Evolutionary conservation across 2,329 filamentous ascomycete genomes (phyloP), one percentile per base, ranked within the genome.

Genomic region (Pseudogymnoascus sp.): DNA sequence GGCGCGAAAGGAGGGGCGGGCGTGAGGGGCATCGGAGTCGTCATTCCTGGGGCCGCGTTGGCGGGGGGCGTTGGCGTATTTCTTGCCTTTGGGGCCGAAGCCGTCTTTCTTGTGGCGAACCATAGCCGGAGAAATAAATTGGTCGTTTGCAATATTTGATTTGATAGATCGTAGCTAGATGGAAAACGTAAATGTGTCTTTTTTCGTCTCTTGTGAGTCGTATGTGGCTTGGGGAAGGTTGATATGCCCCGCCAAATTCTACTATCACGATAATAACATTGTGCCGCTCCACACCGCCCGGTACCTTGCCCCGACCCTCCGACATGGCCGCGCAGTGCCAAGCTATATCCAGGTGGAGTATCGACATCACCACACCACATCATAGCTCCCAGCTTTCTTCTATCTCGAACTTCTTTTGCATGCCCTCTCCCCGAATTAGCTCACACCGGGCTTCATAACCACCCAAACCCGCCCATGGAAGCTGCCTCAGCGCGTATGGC

Each of bases 71-170:
- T 84, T 82, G 68, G 79, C 78, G 70, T 82, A 83, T 76, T 89
- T 91, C 74, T 91, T 92, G 72, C 90, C 88, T 64, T 67, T 60
- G 4, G 82, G 82, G 62, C 83, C 80, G 72, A 87, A 85, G 69
- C 83, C 83, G 76, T 97, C 92, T 77, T 97, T 97, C 78, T 97
- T 97, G 77, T 97, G 93, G 64, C 93, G 91, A 62, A 97, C 92
- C 92, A 96, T 97, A 12, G 45, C 70, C 9, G n/a, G 5, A 55
- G 5, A 55, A 35, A 55, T 55, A 19, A 30, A 19, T 5, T 16
- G 16, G 5, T 3, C 11, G 28, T 33, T 33, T 19, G 9, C 14
- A 33, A 5, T 55, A 33, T 55, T 55, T 35, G 16, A 14, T 33
- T 22, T 33, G 1, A 14, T 19, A 7, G n/a, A 22, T 55, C n/a